phyloP scores from a whole-genome alignment of 108 stramenopile genomes.

The Nitzschia palea region DNA sequence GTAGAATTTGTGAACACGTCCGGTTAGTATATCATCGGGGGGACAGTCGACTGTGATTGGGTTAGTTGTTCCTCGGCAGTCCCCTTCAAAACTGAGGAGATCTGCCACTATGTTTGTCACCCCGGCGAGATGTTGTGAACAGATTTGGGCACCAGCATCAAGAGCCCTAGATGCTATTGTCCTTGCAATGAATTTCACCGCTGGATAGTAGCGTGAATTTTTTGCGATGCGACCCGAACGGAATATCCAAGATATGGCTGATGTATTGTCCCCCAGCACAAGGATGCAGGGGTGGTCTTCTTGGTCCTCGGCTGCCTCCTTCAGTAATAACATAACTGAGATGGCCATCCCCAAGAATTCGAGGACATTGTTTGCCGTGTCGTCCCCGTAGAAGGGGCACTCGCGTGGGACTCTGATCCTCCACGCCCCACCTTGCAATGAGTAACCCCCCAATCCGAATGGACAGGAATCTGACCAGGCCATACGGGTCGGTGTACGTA shows the following conservation, averaged over 20 bases:
- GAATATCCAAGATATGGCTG: not conserved
- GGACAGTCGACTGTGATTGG: not conserved
- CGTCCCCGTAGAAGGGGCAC: not conserved
- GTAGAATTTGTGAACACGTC: not conserved
- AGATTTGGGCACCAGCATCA: not conserved
- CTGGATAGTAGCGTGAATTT: not conserved
- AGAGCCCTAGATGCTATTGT: not conserved
- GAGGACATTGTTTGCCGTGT: not conserved
- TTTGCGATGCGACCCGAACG: not conserved
- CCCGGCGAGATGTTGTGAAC: not conserved
- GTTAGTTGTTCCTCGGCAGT: not conserved
- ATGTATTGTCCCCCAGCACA: not conserved
- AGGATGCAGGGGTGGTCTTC: not conserved
- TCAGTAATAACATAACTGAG: not conserved
- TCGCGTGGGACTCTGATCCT: not conserved
- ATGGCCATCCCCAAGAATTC: constrained; percentile 1
- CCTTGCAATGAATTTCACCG: not conserved
- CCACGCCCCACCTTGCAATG: not conserved
- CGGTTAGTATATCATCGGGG: not conserved
- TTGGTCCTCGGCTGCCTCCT: not conserved
- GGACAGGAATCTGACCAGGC: not conserved
- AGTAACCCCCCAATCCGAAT: not conserved
- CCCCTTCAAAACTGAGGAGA: not conserved
- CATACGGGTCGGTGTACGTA: not conserved
- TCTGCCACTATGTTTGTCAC: not conserved